Percentiles rank a stretch among this genome's conserved stretches.
Conservation (phyloP, 352 stramenopile genomes). For the Pythium apleroticum region DNA sequence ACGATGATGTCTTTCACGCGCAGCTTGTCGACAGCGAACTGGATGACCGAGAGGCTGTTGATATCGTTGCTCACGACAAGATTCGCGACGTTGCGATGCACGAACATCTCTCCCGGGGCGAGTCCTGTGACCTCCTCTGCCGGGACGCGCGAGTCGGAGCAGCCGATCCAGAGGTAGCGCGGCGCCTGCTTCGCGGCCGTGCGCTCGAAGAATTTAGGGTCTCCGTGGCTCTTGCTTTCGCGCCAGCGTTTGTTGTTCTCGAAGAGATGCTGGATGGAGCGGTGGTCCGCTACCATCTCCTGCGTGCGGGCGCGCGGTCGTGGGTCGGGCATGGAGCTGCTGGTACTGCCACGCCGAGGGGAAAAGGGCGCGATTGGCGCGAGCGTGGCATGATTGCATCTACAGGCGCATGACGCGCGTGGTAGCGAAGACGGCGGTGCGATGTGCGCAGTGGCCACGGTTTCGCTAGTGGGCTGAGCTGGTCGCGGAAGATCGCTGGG, state of each 20-base stretch:
- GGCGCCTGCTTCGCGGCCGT: constrained; percentile 56
- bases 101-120: constrained; percentile 69
- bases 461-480: not conserved
- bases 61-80: constrained; percentile 45
- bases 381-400: not conserved
- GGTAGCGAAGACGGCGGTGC: not conserved
- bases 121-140: constrained; percentile 70
- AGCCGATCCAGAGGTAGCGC: constrained; percentile 80
- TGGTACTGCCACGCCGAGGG: constrained; percentile 2
- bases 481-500: not conserved
- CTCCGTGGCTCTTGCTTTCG: constrained; percentile 36
- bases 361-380: constrained; percentile 5
- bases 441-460: not conserved
- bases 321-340: constrained; percentile 11
- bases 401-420: not conserved
- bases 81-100: constrained; percentile 80
- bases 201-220: constrained; percentile 50
- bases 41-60: constrained; percentile 38
- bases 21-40: constrained; percentile 76
- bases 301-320: constrained; percentile 23
- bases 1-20: constrained; percentile 89
- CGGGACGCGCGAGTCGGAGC: constrained; percentile 70
- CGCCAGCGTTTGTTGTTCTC: constrained; percentile 55
- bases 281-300: constrained; percentile 32
- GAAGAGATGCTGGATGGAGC: constrained; percentile 45